Evolutionary conservation across 2,329 filamentous ascomycete species (phyloP), one percentile per base, ranked within the genome.

Genomic region (Hawksworthiomyces lignivorus): DNA sequence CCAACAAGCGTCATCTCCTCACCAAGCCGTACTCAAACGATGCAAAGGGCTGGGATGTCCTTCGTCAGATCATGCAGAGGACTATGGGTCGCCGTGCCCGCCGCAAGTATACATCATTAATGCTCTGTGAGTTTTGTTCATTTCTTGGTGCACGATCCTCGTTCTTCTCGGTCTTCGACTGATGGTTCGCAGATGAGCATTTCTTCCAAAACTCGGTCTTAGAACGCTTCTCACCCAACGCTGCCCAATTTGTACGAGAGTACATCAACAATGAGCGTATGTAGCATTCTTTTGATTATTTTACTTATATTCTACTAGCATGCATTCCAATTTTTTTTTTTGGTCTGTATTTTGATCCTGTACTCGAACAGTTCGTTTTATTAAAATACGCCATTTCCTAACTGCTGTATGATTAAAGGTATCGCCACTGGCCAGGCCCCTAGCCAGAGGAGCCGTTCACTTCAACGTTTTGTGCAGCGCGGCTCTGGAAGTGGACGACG

Each of bases 121-220:
- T 52, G 30, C 43, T 57, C 2, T 61, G 59, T 61, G 10, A 18
- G 9, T 33, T 4, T 34, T 22, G 5, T 30, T 22, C 7, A 7
- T 27, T n/a, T 15, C 4, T 30, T 14, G 21, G 8, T 27, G 12
- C 12, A 26, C 8, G 8, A 26, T 26, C 8, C 14, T 18, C 5
- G 5, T 24, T 15, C 24, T 43, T 4, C 8, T 12, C n/a, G 6
- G 4, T 15, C 17, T 20, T 31, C 38, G 12, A 35, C 19, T 9
- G 11, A 29, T 40, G n/a, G 19, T 29, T 3, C 6, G 10, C 22
- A 61, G 59, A 56, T 20, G 58, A 62, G 42, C 60, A 62, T 24
- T 59, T 50, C 35, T 60, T 57, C 27, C 54, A 58, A 26, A 62
- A 61, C 26, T 46, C 49, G 3, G 40, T 50, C 7, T 47, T 50